Evolutionary conservation across 352 stramenopile genomes (phyloP).

Genomic region (Phytophthora sp.): DNA sequence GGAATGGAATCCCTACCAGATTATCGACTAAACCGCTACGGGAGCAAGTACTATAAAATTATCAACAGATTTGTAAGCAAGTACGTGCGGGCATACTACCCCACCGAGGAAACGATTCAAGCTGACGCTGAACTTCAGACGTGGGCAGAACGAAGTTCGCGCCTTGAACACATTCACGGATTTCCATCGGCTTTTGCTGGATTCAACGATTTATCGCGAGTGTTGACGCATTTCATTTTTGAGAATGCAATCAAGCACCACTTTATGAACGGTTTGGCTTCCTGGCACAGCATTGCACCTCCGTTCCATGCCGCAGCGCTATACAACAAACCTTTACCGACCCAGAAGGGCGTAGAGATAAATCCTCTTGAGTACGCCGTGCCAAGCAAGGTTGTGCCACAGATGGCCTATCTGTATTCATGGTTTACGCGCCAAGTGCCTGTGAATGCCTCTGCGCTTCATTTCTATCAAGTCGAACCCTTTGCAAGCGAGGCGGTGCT

Average conservation of each 20-base stretch:
- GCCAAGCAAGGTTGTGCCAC: slow-evolving; percentile 32
- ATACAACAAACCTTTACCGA: slow-evolving; percentile 40
- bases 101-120: slow-evolving; percentile 18
- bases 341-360: slow-evolving; percentile 26
- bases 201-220: slow-evolving; percentile 16
- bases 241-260: slow-evolving; percentile 48
- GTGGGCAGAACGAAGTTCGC: slow-evolving; percentile 37
- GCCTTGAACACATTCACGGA: slow-evolving; percentile 32
- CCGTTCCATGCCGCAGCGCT: slow-evolving; percentile 35
- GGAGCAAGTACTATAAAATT: slow-evolving; percentile 30
- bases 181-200: slow-evolving; percentile 34
- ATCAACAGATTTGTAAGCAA: slow-evolving; percentile 46
- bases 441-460: slow-evolving; percentile 23
- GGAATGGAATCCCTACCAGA: slow-evolving; percentile 30
- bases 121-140: slow-evolving; percentile 51
- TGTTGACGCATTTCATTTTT: slow-evolving; percentile 51
- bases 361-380: slow-evolving; percentile 50
- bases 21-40: slow-evolving; percentile 32
- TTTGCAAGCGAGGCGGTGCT: slow-evolving; percentile 29
- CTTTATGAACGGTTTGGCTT: slow-evolving; percentile 47
- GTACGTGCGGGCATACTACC: slow-evolving; percentile 50
- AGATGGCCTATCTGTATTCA: slow-evolving; percentile 34
- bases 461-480: slow-evolving; percentile 24
- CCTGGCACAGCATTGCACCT: slow-evolving; percentile 43
- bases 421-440: slow-evolving; percentile 34